Conservation (phyloP, 2,329 filamentous ascomycete genomes). For the Conoideocrella luteorostrata region DNA sequence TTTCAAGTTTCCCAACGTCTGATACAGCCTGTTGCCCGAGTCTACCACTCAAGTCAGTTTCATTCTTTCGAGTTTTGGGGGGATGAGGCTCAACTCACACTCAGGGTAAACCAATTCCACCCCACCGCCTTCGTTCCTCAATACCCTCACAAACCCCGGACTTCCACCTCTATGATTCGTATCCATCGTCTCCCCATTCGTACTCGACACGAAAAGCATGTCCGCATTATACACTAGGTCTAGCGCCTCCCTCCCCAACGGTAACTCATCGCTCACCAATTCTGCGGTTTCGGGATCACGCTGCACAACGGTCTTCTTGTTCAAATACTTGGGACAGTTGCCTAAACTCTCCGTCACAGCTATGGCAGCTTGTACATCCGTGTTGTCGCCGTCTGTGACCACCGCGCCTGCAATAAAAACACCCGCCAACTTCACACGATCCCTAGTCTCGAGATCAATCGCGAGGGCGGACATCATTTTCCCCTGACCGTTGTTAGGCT, state of each 20-base stretch:
- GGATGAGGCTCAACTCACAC: conserved; percentile 33
- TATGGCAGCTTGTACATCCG: conserved; percentile 58
- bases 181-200: conserved; percentile 66
- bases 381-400: conserved; percentile 39
- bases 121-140: conserved; percentile 44
- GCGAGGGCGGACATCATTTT: conserved; percentile 47
- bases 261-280: conserved; percentile 36
- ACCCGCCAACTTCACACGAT: conserved; percentile 68
- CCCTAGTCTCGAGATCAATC: conserved; percentile 45
- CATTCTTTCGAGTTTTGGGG: too few relatives aligned
- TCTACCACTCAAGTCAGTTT: too few relatives aligned
- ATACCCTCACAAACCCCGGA: conserved; percentile 65
- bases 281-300: conserved; percentile 35
- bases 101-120: conserved; percentile 68
- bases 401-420: conserved; percentile 54
- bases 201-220: conserved; percentile 71
- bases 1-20: conserved; percentile 72
- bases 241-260: conserved; percentile 47
- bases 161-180: conserved; percentile 75
- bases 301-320: conserved; percentile 59
- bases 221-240: conserved; percentile 59
- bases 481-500: conserved; percentile 30
- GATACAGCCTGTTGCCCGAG: conserved; percentile 77
- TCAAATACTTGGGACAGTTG: conserved; percentile 85
- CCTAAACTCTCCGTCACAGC: conserved; percentile 67